These are phyloP conservation scores for Nectriaceae sp. DNA, from an alignment of 2,329 filamentous ascomycete species.

Conservation along the genomic window DNA sequence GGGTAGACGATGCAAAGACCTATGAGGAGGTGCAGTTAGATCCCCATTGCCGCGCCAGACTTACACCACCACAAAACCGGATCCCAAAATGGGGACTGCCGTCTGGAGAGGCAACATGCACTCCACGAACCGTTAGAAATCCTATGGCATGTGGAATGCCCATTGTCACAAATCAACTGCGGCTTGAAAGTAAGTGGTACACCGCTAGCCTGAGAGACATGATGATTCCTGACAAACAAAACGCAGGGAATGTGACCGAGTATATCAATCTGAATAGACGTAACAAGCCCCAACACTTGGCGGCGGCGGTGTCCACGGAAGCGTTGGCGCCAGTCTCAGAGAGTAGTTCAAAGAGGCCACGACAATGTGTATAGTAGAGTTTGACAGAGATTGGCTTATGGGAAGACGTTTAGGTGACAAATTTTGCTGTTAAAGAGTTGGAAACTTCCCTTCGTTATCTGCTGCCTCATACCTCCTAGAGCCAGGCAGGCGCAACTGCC, in stretches of 20 bases:
- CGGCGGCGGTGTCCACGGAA: background rate
- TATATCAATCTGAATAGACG: background rate
- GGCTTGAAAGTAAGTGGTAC: conserved; percentile 11
- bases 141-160: conserved; percentile 15
- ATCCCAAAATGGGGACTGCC: conserved; percentile 10
- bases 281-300: background rate
- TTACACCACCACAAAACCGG: conserved; percentile 14
- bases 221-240: background rate
- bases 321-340: too few relatives aligned
- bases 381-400: too few relatives aligned
- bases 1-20: conserved; percentile 18
- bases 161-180: conserved; percentile 16
- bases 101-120: conserved; percentile 8
- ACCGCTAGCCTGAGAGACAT: background rate
- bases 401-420: too few relatives aligned
- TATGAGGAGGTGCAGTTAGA: conserved; percentile 16
- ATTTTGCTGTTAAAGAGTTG: too few relatives aligned
- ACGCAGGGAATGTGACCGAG: background rate
- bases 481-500: too few relatives aligned
- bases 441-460: too few relatives aligned
- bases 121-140: conserved; percentile 14
- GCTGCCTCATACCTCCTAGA: too few relatives aligned
- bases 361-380: too few relatives aligned
- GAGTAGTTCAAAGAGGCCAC: too few relatives aligned
- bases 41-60: conserved; percentile 13